Base-by-base conservation (phyloP, 2,329 filamentous ascomycete genomes). In the Fusarium xylarioides region DNA sequence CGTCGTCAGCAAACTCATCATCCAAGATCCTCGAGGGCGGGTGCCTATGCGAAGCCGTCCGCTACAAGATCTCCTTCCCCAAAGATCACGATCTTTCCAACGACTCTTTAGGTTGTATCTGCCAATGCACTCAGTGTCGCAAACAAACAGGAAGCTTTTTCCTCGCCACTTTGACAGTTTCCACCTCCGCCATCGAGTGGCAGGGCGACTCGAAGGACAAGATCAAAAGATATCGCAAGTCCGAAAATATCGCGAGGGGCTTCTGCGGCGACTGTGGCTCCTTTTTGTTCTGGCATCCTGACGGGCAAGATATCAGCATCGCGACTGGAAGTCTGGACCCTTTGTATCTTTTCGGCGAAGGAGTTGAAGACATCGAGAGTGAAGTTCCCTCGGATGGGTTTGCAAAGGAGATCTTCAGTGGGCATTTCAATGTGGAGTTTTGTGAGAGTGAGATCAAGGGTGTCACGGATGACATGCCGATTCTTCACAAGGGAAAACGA, bases 61-160 rank as follows among this genome's bases (percentile, higher is more conserved):
- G 66, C 6, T 69, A 69, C 16, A 57, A 40, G 9, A 49, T 69
- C 5, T 30, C 46, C 5, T 69, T 64, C 7, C 16, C 52, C 6
- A 12, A 34, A 1, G 30, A 44, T 7, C 66, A 69, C 12, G 21
- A 49, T 3, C 11, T 69, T n/a, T 19, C 40, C 4, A 52, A 40
- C 0, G 58, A 68, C 16, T n/a, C 54, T 1, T 4, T 68, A 4
- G 47, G 66, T 0, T 69, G 65, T 1, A 69, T 69, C 2, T 69
- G 66, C 9, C 66, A 44, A 21, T 69, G 66, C 8, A 69, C 58
- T 3, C 66, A 69, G 3, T 69, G 66, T 16, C 66, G 66, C 32
- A 69, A 69, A 26, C 66, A 69, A 9, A 69, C 66, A 0, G 66
- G 66, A 23, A 47, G 58, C 21, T 69, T 69, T 8, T 69, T 69